A percentile compares a stretch with the other conserved stretches of the same genome.
Evolutionary conservation across 176 grass and related monocot genomes (phyloP).

Genomic region (Bolboschoenus planiculmis): DNA sequence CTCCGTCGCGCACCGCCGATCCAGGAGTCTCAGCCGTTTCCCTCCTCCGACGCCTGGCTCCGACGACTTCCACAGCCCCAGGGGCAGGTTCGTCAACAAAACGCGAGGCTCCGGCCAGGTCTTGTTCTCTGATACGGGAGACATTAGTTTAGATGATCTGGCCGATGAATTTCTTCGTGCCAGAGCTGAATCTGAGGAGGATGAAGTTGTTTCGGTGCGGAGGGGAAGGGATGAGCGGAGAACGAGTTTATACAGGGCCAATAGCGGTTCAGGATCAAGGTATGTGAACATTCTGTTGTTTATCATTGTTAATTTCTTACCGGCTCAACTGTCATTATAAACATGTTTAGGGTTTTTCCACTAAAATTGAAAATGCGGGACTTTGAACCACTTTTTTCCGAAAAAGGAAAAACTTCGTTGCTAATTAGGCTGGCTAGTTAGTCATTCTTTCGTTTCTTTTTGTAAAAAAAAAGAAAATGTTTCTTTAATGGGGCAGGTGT

Average conservation of each 20-base stretch:
- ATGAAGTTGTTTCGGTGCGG: constrained; percentile 18
- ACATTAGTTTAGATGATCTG: constrained; percentile 91
- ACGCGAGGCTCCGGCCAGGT: constrained; percentile 20
- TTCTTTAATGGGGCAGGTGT: neutral
- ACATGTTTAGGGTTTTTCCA: neutral
- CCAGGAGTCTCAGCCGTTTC: constrained; percentile 75
- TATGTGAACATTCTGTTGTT: neutral
- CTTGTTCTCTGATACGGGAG: constrained; percentile 20
- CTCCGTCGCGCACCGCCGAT: constrained; percentile 26
- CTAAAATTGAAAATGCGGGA: neutral
- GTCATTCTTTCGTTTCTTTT: neutral
- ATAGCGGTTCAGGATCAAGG: constrained; percentile 7
- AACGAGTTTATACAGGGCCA: neutral
- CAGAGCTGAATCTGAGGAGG: constrained; percentile 82
- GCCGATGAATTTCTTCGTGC: constrained; percentile 88
- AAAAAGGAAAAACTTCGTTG: neutral
- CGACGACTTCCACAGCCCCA: constrained; percentile 47
- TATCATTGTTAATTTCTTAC: neutral
- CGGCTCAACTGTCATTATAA: neutral
- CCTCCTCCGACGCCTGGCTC: constrained; percentile 51
- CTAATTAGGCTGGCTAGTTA: neutral
- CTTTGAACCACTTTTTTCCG: neutral
- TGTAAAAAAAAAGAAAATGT: neutral
- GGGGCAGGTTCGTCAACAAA: constrained; percentile 74
- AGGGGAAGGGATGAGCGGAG: constrained; percentile 28